A percentile compares a stretch with the other conserved stretches of the same genome.
Evolutionary conservation across 176 grass and related monocot species (phyloP).

Genomic region (Pontederia paniculata): DNA sequence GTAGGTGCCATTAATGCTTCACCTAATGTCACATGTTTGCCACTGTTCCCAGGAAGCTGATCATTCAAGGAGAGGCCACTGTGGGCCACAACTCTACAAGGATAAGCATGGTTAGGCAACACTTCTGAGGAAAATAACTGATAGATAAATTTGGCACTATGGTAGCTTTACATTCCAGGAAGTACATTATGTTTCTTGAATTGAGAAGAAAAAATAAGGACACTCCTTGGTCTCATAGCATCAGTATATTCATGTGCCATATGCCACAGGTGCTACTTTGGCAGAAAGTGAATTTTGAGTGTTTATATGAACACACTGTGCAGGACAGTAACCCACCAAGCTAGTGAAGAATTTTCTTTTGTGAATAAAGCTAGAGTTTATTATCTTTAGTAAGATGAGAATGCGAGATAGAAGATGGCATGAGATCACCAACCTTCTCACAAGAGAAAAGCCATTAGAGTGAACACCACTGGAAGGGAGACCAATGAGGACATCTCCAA

Average conservation of each 20-base stretch:
- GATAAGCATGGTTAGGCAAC: neutral
- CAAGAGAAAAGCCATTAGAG: conserved; percentile 94
- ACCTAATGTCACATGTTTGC: conserved; percentile 43
- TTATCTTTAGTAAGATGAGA: too few relatives aligned
- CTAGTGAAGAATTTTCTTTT: too few relatives aligned
- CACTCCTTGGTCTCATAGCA: too few relatives aligned
- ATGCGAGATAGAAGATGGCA: neutral
- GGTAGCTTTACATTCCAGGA: too few relatives aligned
- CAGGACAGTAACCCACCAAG: too few relatives aligned
- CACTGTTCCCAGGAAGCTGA: conserved; percentile 54
- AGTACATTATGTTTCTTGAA: too few relatives aligned
- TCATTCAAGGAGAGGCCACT: conserved; percentile 63
- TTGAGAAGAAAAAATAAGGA: too few relatives aligned
- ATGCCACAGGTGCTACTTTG: too few relatives aligned
- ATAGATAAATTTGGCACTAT: neutral
- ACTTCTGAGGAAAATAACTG: neutral
- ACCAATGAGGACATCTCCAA: conserved; percentile 81
- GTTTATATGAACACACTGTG: too few relatives aligned
- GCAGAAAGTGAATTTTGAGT: too few relatives aligned
- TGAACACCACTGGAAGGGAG: conserved; percentile 97
- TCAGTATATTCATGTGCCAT: too few relatives aligned
- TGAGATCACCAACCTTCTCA: conserved; percentile 51
- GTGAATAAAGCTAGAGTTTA: too few relatives aligned
- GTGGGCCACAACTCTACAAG: conserved; percentile 55
- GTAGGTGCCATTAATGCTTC: conserved; percentile 38